phyloP scores from a whole-genome alignment of 768 basidiomycete genomes.

The Trametes cubensis region DNA sequence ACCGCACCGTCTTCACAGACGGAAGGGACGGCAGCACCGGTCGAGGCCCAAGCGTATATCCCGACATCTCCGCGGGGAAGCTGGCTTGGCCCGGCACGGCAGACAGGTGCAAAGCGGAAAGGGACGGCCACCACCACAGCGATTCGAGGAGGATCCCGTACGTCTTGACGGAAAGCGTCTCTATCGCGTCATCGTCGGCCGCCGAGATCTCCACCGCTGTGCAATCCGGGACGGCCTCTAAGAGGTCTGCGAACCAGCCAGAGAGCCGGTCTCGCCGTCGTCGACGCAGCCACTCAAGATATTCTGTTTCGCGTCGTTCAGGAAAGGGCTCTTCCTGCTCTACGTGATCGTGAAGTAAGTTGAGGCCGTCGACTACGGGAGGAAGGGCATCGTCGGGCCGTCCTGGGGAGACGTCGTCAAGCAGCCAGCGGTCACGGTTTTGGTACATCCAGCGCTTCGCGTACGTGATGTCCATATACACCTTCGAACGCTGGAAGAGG shows the following conservation, averaged over 20 bases:
- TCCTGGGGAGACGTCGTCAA: slow-evolving; percentile 1
- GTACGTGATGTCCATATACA: slow-evolving; percentile 16
- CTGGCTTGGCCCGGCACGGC: neutral
- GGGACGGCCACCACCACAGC: slow-evolving; percentile 15
- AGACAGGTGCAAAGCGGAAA: neutral
- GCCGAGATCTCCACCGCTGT: neutral
- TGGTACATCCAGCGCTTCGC: neutral
- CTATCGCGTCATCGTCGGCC: neutral
- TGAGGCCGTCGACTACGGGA: neutral
- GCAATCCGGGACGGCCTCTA: slow-evolving; percentile 10
- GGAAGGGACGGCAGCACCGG: slow-evolving; percentile 4
- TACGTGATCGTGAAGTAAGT: neutral
- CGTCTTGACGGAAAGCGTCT: neutral
- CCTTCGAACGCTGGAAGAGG: neutral
- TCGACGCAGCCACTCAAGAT: slow-evolving; percentile 2
- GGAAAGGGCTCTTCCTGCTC: neutral
- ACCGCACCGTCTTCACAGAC: neutral
- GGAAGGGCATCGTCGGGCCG: slow-evolving; percentile 5
- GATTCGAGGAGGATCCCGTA: slow-evolving; percentile 13
- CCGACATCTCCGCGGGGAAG: neutral
- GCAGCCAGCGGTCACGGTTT: slow-evolving; percentile 11
- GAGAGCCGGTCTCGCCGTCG: slow-evolving; percentile 4
- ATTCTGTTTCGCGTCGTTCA: slow-evolving; percentile 5
- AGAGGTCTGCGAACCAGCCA: slow-evolving; percentile 17
- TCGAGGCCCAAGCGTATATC: neutral